phyloP scores from a whole-genome alignment of 169 alveolate genomes.

The Cyclospora cayetanensis region DNA sequence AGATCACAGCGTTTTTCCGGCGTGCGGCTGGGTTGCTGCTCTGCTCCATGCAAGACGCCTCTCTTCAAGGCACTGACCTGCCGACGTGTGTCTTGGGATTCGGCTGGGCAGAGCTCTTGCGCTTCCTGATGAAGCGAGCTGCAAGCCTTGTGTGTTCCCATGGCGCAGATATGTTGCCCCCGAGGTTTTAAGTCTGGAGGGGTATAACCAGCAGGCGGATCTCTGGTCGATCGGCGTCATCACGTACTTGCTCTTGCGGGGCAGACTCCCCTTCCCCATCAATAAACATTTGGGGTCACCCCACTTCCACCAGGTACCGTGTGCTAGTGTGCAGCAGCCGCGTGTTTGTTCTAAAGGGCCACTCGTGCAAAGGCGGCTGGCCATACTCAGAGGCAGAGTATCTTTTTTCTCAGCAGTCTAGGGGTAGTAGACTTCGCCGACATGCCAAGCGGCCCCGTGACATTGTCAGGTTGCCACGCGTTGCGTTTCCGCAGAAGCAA shows the following conservation, averaged over 20 bases:
- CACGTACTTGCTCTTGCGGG: conserved; percentile 89
- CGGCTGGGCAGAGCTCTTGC: not conserved
- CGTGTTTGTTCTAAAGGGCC: too few relatives aligned
- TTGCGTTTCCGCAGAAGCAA: too few relatives aligned
- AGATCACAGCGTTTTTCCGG: too few relatives aligned
- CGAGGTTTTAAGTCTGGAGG: conserved; percentile 90
- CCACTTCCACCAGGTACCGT: conserved; percentile 55
- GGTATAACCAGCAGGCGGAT: conserved; percentile 90
- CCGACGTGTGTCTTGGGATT: not conserved
- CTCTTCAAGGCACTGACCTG: not conserved
- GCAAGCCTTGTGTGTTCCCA: not conserved
- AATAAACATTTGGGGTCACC: conserved; percentile 66
- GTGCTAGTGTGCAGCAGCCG: not conserved
- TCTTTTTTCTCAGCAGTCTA: too few relatives aligned
- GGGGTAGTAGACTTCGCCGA: too few relatives aligned
- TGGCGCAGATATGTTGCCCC: conserved; percentile 87
- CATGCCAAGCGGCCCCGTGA: too few relatives aligned
- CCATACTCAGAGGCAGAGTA: too few relatives aligned
- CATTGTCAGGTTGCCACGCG: too few relatives aligned
- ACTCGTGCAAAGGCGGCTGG: too few relatives aligned
- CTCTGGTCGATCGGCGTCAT: conserved; percentile 94
- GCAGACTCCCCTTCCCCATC: conserved; percentile 91
- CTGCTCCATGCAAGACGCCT: not conserved
- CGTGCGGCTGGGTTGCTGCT: not conserved
- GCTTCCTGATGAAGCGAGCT: not conserved